phyloP scores from a whole-genome alignment of 2,329 filamentous ascomycete species.

The Aspergillus sp. region DNA sequence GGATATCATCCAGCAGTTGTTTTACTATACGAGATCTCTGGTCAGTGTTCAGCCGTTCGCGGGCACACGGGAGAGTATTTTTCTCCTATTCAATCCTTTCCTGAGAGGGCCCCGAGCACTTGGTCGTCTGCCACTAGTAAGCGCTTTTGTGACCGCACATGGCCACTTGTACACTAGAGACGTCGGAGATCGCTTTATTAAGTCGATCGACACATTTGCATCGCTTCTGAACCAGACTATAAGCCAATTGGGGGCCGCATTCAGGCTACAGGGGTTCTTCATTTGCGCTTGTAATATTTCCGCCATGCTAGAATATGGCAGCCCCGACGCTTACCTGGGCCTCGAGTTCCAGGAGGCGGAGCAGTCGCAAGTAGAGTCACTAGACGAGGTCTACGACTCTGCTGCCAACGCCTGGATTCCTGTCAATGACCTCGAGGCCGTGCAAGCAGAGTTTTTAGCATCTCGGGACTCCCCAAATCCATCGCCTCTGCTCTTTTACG shows the following conservation, averaged over 20 bases:
- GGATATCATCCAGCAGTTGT: conserved; percentile 59
- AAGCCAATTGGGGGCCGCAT: conserved; percentile 48
- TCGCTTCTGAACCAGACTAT: conserved; percentile 51
- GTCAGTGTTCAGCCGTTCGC: conserved; percentile 57
- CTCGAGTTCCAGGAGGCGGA: conserved; percentile 27
- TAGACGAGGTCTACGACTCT: conserved; percentile 16
- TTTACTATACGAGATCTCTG: conserved; percentile 61
- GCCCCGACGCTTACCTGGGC: conserved; percentile 35
- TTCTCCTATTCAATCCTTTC: conserved; percentile 56
- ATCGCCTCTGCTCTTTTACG: conserved; percentile 37
- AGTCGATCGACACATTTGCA: conserved; percentile 44
- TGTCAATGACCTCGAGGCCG: conserved; percentile 10
- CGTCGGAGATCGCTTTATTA: conserved; percentile 41
- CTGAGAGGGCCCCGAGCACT: conserved; percentile 42
- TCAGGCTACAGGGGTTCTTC: conserved; percentile 57
- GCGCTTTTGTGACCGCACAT: conserved; percentile 56
- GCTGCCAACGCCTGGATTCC: conserved; percentile 29
- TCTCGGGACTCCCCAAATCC: conserved; percentile 18
- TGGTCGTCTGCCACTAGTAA: conserved; percentile 42
- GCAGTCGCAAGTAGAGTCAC: conserved; percentile 15
- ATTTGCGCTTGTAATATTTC: conserved; percentile 58
- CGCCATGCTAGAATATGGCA: conserved; percentile 58
- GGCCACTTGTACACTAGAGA: conserved; percentile 49
- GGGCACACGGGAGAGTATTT: conserved; percentile 58
- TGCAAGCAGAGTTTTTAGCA: conserved; percentile 19